Conservation (phyloP, 2,329 filamentous ascomycete genomes). For the Trichoderma cornu-damae region DNA sequence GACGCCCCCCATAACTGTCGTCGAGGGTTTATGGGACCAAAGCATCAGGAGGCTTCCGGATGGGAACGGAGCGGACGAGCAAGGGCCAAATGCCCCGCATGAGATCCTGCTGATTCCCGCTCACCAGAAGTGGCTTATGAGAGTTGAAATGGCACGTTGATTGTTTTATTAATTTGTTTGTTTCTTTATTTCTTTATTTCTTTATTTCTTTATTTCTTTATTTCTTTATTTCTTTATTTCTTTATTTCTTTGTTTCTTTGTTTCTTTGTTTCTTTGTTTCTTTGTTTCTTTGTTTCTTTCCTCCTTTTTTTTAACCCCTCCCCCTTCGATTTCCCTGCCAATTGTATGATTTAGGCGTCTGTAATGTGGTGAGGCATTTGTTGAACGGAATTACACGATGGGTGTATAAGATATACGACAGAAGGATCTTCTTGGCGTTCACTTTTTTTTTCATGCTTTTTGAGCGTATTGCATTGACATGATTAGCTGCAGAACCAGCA, state of each 20-base stretch:
- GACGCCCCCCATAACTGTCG: constrained; percentile 1
- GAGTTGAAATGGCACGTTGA: neutral
- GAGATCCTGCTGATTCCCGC: neutral
- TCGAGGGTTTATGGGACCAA: neutral
- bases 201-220: neutral
- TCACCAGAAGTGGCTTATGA: neutral
- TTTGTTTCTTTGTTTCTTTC: neutral
- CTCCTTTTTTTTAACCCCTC: no score
- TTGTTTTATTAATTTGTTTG: neutral
- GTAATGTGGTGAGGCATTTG: neutral
- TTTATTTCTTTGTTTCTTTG: neutral
- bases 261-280: neutral
- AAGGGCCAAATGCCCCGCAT: neutral
- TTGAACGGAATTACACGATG: neutral
- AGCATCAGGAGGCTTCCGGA: neutral
- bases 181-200: neutral
- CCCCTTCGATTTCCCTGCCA: neutral
- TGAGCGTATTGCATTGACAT: constrained; percentile 7
- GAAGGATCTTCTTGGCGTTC: neutral
- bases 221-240: neutral
- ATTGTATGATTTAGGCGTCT: neutral
- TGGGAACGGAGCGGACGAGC: neutral
- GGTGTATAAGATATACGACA: neutral
- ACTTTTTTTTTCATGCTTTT: constrained; percentile 5
- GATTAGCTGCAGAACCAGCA: constrained; percentile 6